phyloP scores from a whole-genome alignment of 2,329 filamentous ascomycete species.

The Colletotrichum theobromicola region DNA sequence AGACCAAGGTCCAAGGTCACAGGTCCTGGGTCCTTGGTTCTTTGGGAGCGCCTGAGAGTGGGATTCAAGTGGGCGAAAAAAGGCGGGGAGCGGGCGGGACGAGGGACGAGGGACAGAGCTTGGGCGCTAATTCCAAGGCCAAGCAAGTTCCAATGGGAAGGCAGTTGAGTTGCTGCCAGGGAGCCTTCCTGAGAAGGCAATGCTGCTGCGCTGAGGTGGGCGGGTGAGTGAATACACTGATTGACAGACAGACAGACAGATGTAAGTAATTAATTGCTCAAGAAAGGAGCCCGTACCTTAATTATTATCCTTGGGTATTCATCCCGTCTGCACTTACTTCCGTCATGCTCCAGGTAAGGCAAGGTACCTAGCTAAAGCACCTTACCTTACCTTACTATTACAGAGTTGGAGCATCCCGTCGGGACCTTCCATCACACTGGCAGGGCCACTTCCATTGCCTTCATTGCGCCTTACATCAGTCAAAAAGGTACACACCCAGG shows the following conservation, averaged over 20 bases:
- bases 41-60: constrained; percentile 8
- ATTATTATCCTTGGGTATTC: not conserved
- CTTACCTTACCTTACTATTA: no score
- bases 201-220: no score
- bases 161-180: no score
- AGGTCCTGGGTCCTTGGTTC: not conserved
- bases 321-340: not conserved
- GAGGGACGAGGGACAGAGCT: constrained; percentile 2
- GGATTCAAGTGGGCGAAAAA: constrained; percentile 15
- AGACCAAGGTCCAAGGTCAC: constrained; percentile 5
- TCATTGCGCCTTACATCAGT: not conserved
- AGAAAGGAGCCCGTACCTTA: not conserved
- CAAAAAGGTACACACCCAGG: no score
- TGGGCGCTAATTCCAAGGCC: constrained; percentile 21
- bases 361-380: no score
- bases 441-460: not conserved
- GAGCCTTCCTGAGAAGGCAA: not conserved
- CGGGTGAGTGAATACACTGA: no score
- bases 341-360: not conserved
- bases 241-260: not conserved
- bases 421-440: not conserved
- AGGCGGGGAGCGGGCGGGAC: constrained; percentile 13
- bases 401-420: not conserved
- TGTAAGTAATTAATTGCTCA: no score
- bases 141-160: constrained; percentile 12